Conservation (phyloP, 2,329 filamentous ascomycete genomes). For the Sphaerulina vaccinii region DNA sequence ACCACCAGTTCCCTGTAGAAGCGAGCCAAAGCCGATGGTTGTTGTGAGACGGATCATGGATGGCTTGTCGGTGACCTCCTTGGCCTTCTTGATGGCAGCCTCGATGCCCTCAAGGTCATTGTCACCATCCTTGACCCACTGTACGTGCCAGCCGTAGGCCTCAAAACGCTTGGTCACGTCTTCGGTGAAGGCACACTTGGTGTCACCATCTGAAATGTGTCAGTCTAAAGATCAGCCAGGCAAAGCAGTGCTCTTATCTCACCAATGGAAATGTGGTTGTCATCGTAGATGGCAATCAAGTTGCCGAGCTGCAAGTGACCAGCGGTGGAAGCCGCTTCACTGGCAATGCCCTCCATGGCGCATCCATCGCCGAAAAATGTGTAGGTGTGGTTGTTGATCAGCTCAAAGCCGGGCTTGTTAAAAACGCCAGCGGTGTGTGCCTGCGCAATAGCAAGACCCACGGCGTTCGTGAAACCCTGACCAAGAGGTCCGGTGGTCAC, state of each 20-base stretch:
- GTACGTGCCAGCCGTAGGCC: constrained; percentile 92
- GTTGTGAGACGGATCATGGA: constrained; percentile 95
- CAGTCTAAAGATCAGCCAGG: constrained; percentile 7
- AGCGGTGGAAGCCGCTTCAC: constrained; percentile 86
- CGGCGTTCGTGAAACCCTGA: constrained; percentile 95
- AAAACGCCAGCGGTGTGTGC: constrained; percentile 85
- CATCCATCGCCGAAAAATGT: constrained; percentile 96
- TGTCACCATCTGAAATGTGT: constrained; percentile 72
- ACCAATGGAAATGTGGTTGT: constrained; percentile 93
- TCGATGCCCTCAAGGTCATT: constrained; percentile 83
- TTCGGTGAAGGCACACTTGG: constrained; percentile 94
- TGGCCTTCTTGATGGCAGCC: constrained; percentile 78
- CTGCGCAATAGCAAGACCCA: constrained; percentile 96
- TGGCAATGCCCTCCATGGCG: constrained; percentile 95
- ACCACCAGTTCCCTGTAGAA: constrained; percentile 87
- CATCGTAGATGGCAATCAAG: constrained; percentile 94
- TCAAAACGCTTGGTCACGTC: constrained; percentile 94
- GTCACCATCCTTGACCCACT: constrained; percentile 84
- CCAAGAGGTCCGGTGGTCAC: constrained; percentile 97
- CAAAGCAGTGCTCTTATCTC: constrained; percentile 31
- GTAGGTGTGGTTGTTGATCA: constrained; percentile 97
- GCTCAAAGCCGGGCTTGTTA: constrained; percentile 92
- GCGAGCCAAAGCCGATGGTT: constrained; percentile 94
- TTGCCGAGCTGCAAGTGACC: constrained; percentile 98
- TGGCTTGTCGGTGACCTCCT: constrained; percentile 92